A percentile compares a stretch with the other conserved stretches of the same genome.
These are phyloP conservation scores for Aspergillus novofumigatus DNA, from an alignment of 2,329 filamentous ascomycete species.

Conservation along the genomic window DNA sequence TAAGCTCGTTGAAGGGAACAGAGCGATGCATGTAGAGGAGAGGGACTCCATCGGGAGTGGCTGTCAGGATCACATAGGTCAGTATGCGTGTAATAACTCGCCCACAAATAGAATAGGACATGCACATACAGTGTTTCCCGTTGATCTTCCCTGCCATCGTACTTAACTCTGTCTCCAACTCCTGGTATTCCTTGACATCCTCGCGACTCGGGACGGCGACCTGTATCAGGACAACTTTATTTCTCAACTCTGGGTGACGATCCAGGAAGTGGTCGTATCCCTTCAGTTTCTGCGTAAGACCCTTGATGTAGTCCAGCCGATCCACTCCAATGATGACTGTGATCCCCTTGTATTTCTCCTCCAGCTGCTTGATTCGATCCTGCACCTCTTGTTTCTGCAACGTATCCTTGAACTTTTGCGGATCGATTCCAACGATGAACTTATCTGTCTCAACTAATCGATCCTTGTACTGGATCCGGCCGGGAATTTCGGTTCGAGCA, in stretches of 20 bases:
- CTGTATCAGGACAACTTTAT: constrained; percentile 88
- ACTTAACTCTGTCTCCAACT: constrained; percentile 83
- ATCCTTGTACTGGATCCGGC: constrained; percentile 79
- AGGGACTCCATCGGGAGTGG: constrained; percentile 91
- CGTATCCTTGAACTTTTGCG: constrained; percentile 84
- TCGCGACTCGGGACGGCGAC: constrained; percentile 80
- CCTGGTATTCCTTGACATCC: constrained; percentile 94
- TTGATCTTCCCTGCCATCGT: constrained; percentile 93
- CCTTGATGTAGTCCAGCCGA: constrained; percentile 94
- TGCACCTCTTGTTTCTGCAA: constrained; percentile 72
- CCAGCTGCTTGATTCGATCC: constrained; percentile 71
- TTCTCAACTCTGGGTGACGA: constrained; percentile 88
- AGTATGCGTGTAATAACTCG: neutral
- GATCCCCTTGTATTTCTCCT: constrained; percentile 79
- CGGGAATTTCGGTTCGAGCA: constrained; percentile 62
- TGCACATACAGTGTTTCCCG: constrained; percentile 66
- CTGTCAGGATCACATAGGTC: constrained; percentile 25
- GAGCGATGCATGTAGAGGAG: constrained; percentile 96
- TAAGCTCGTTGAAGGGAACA: constrained; percentile 86
- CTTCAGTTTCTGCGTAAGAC: constrained; percentile 88
- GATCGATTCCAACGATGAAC: constrained; percentile 93
- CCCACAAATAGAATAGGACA: neutral
- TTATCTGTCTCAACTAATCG: constrained; percentile 80
- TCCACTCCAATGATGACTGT: constrained; percentile 93
- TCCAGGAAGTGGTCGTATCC: constrained; percentile 89